A percentile compares a stretch with the other conserved stretches of the same genome.
Evolutionary conservation across 2,329 filamentous ascomycete species (phyloP).

Genomic region (Camptophora hylomeconis): DNA sequence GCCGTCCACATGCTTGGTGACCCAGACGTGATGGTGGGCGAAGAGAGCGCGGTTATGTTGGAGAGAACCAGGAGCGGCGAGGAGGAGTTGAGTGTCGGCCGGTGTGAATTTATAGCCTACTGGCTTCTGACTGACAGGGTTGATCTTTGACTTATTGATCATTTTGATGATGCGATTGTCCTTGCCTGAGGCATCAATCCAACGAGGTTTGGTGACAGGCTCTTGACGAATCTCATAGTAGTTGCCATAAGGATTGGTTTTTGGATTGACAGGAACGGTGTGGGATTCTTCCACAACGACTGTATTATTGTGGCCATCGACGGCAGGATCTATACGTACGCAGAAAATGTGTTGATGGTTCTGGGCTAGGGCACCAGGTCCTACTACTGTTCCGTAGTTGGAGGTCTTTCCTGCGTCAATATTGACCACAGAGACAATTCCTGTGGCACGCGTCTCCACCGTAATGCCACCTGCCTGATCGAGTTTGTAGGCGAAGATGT

Average conservation of each 20-base stretch:
- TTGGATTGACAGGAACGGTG: constrained; percentile 34
- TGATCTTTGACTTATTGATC: constrained; percentile 31
- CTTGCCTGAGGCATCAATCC: constrained; percentile 40
- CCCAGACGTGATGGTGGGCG: constrained; percentile 38
- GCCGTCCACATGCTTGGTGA: constrained; percentile 36
- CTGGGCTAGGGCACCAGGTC: constrained; percentile 50
- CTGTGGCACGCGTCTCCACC: constrained; percentile 51
- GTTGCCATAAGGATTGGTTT: constrained; percentile 49
- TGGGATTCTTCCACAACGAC: constrained; percentile 42
- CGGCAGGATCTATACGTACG: constrained; percentile 50
- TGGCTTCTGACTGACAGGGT: constrained; percentile 29
- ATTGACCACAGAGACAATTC: constrained; percentile 49
- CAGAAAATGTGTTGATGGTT: constrained; percentile 61
- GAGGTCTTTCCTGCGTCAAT: constrained; percentile 44
- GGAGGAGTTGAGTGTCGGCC: constrained; percentile 33
- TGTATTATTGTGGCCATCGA: constrained; percentile 43
- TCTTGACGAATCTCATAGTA: constrained; percentile 43
- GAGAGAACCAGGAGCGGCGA: constrained; percentile 31
- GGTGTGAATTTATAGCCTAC: constrained; percentile 37
- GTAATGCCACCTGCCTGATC: constrained; percentile 49
- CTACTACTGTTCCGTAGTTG: constrained; percentile 49
- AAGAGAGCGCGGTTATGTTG: constrained; percentile 36
- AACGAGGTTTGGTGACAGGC: constrained; percentile 32
- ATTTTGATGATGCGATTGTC: constrained; percentile 36
- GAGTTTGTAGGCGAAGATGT: constrained; percentile 52